Evolutionary conservation across 2,329 filamentous ascomycete genomes (phyloP), one percentile per base, ranked within the genome.

Genomic region (Rhinocladiella mackenziei): DNA sequence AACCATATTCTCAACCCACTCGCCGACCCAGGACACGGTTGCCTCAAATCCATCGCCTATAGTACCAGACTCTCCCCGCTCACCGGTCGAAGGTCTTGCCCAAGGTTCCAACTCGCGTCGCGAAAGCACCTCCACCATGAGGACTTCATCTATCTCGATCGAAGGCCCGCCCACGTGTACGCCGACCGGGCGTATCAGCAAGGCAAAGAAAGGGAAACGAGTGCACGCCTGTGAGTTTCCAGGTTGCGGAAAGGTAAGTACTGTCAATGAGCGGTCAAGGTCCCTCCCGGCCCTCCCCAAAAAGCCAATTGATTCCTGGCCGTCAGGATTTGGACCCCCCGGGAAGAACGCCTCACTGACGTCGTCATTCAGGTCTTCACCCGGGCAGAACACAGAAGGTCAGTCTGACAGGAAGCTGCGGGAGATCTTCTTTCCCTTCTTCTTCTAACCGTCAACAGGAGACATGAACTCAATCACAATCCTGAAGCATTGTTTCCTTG

Each of bases 121-220:
- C 22, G 47, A 50, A 37, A 57, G 53, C 42, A 48, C 54, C 36
- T 57, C 55, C 38, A 57, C 53, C 39, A 57, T 57, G 56, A 47
- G 53, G 36, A 57, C 56, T 30, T 53, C 56, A 20, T 53, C 55
- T 29, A 51, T 54, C 28, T 48, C 54, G 23, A 44, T 57, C 28
- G 56, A 58, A 30, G 48, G 50, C 18, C 60, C 65, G 14, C 58
- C 70, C 36, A 67, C 66, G 42, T 73, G 71, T 46, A 74, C 71
- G 19, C 71, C 71, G 15, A 73, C 70, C 14, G 73, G 71, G 25
- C 67, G 71, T 38, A 65, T 73, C 53, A 74, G 71, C 60, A 74
- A 73, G 56, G 71, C 71, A 9, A 74, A 72, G 60, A 74, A 74
- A 57, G 71, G 71, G 20, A 73, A 73, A 57, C 66, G 69, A 39